These are phyloP conservation scores for Papiliotrema nemorosa DNA, from an alignment of 1,284 basidiomycete species.

Conservation along the genomic window DNA sequence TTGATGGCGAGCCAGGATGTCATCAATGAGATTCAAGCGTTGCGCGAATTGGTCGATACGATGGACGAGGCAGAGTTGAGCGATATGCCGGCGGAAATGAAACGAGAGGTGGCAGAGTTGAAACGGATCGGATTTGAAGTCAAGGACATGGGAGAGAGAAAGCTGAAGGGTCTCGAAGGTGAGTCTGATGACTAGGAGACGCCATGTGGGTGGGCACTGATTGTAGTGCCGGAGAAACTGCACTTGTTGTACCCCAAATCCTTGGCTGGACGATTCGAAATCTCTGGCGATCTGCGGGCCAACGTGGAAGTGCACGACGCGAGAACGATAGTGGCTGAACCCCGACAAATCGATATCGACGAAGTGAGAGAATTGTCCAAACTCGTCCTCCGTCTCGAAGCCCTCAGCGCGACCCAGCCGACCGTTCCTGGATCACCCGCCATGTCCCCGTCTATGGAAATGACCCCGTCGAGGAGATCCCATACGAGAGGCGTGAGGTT, in stretches of 20 bases:
- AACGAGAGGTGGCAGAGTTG: slow-evolving; percentile 47
- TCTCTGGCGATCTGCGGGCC: slow-evolving; percentile 52
- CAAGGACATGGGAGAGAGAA: slow-evolving; percentile 74
- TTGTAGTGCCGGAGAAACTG: slow-evolving; percentile 69
- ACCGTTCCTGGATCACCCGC: neutral
- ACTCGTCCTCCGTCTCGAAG: slow-evolving; percentile 78
- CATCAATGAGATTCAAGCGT: slow-evolving; percentile 68
- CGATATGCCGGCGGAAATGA: slow-evolving; percentile 43
- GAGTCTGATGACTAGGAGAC: slow-evolving; percentile 7
- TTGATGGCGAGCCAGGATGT: slow-evolving; percentile 91
- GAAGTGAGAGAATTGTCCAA: slow-evolving; percentile 74
- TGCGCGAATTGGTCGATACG: slow-evolving; percentile 46
- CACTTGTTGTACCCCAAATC: slow-evolving; percentile 78
- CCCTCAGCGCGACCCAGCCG: slow-evolving; percentile 62
- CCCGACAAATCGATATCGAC: slow-evolving; percentile 65
- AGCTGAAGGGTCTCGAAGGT: slow-evolving; percentile 86
- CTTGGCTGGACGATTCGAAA: slow-evolving; percentile 68
- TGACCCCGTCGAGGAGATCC: slow-evolving; percentile 26
- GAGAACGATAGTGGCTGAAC: slow-evolving; percentile 54
- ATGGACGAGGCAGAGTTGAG: slow-evolving; percentile 54
- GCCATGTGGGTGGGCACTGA: slow-evolving; percentile 1
- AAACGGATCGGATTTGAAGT: slow-evolving; percentile 71
- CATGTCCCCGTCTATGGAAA: slow-evolving; percentile 15
- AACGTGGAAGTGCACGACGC: slow-evolving; percentile 51
- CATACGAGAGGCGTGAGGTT: slow-evolving; percentile 3